Base-by-base conservation (phyloP, 768 basidiomycete genomes). In the Boletus rubropictus region DNA sequence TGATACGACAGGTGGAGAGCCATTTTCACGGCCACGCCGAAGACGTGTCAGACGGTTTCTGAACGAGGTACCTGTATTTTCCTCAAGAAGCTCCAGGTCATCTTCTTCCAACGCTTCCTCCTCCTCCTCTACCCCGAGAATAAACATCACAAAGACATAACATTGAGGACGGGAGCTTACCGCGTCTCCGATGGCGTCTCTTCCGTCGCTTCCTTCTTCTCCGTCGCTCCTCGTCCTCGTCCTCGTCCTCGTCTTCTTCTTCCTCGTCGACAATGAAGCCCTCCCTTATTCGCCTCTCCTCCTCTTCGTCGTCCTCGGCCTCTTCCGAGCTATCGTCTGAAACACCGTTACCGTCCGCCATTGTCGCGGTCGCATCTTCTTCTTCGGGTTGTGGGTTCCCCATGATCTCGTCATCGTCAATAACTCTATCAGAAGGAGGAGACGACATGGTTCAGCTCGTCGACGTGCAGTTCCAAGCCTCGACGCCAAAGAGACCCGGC, bases 231-330 rank as follows among this genome's bases (percentile, higher is more conserved):
- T 76, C 74, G 35, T 79, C 80, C 2, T 80, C 81, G 0, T 81
- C 86, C 4, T 86, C 88, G 0, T 91, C 89, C 3, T 91, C 89
- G 0, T 91, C 89, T 7, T 91, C 89, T n/a, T 92, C 86, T 0
- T 88, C 91, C 49, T 94, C 90, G 8, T 88, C 88, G 7, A 93
- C 92, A 57, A 97, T 96, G 62, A 97, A 96, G 0, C 89, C 93
- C 41, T 93, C 88, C 42, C 81, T 72, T 46, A 96, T 81, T 47
- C 79, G 74, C 48, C 79, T 77, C 57, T 73, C 86, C 69, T 92
- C 92, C 52, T 95, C 94, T 57, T 82, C 87, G 60, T 95, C 92
- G 39, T 95, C 92, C 31, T 94, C 89, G 29, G 80, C 85, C 60
- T 92, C 88, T 58, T 90, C 89, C 37, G 89, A 91, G 64, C 89